A percentile compares a stretch with the other conserved stretches of the same genome.
Evolutionary conservation across 1,284 basidiomycete genomes (phyloP).

Genomic region (Irpex sp.): DNA sequence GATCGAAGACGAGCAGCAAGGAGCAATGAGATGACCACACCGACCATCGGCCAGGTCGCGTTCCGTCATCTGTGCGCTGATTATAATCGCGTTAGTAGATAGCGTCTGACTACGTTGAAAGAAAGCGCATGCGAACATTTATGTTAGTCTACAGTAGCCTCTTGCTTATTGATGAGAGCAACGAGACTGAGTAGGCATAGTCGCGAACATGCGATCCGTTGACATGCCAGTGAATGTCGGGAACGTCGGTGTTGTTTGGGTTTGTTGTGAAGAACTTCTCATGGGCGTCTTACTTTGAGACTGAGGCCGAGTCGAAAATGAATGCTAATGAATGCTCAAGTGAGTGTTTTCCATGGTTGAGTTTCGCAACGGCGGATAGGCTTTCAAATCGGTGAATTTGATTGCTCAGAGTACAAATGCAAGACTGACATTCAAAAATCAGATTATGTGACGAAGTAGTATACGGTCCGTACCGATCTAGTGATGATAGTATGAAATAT

Average conservation of each 20-base stretch:
- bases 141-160: too few relatives aligned
- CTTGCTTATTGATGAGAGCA: not conserved
- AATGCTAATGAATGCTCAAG: too few relatives aligned
- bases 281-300: not conserved
- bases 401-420: not conserved
- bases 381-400: not conserved
- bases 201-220: not conserved
- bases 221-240: not conserved
- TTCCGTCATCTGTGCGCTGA: too few relatives aligned
- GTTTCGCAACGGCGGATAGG: too few relatives aligned
- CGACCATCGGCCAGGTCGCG: too few relatives aligned
- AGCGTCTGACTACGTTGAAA: too few relatives aligned
- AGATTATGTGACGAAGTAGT: not conserved
- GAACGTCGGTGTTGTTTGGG: not conserved
- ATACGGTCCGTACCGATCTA: not conserved
- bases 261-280: not conserved
- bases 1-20: not conserved
- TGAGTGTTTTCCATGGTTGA: too few relatives aligned
- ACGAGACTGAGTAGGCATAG: not conserved
- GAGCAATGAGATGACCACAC: not conserved
- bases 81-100: too few relatives aligned
- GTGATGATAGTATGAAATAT: slow-evolving; percentile 20
- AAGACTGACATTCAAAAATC: not conserved
- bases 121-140: too few relatives aligned
- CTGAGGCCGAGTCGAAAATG: not conserved